Conservation (phyloP, 2,329 filamentous ascomycete genomes). For the Sclerotinia trifoliorum region DNA sequence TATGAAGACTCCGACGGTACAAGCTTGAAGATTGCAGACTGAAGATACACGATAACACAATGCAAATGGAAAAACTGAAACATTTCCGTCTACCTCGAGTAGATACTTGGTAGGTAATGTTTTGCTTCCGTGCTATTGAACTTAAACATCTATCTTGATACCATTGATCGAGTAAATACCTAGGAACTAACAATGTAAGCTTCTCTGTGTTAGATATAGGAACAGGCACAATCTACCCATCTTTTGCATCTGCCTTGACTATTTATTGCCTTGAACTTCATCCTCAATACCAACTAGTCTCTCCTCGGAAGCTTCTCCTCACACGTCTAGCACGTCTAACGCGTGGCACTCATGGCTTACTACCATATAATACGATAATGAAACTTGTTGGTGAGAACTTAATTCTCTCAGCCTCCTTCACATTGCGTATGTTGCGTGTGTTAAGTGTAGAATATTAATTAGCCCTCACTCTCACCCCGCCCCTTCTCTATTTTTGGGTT, state of each 20-base stretch:
- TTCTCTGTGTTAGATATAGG: neutral
- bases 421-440: neutral
- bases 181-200: neutral
- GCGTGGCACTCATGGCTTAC: neutral
- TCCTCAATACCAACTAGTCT: neutral
- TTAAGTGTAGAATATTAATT: neutral
- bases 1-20: too few species aligned
- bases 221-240: neutral
- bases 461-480: neutral
- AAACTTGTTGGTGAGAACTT: neutral
- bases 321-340: too few species aligned
- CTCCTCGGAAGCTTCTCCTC: neutral
- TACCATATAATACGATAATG: neutral
- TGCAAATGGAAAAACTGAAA: neutral
- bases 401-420: conserved; percentile 2
- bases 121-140: neutral
- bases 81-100: neutral
- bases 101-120: neutral
- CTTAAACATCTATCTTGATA: too few species aligned
- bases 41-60: neutral
- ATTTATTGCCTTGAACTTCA: neutral
- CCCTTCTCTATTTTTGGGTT: conserved; percentile 6
- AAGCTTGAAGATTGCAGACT: too few species aligned
- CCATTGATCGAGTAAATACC: neutral
- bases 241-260: neutral